Evolutionary conservation across 2,329 filamentous ascomycete genomes (phyloP), one percentile per base, ranked within the genome.

Genomic region (Fusarium sambucinum): DNA sequence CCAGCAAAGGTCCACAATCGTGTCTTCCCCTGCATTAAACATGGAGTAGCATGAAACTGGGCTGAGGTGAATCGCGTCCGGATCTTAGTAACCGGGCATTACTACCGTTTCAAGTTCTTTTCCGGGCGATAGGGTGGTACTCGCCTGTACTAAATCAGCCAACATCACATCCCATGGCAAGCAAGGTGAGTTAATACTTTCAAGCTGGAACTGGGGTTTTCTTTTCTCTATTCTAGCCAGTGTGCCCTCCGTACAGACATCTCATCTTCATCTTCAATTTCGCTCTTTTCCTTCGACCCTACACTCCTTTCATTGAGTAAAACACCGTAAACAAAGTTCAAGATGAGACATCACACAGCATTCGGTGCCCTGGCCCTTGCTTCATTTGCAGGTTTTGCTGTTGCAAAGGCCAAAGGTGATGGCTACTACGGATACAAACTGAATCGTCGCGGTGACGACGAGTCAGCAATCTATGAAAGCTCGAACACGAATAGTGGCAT

Each of bases 401-500:
- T 38, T n/a, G 60, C 60, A 37, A 65, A 65, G 27, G 47, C 33
- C 1, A 62, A 62, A 13, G 59, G 62, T 6, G 60, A 65, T 3
- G 62, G 62, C 5, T 65, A 65, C 25, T 65, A 60, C 35, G 60
- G 62, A 25, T 65, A 65, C 56, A 45, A n/a, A 23, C 16, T 65
- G 6, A 60, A 53, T 12, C 62, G 62, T 25, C 60, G 62, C 11
- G 62, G 62, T 1, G 62, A 65, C 7, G 42, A 65, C 32, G 60
- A 55, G 27, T 65, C 62, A 21, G 62, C 62, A 5, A 65, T 65
- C 2, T 65, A 65, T 25, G 62, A 65, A 44, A 65, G 60, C 1
- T 60, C 65, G 54, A 65, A 65, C 32, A 65, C 62, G 19, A 65
- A 41, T 21, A 65, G 62, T 4, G 62, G 62, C 25, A 17, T 55